Evolutionary conservation across 139 green algal genomes (phyloP).

Genomic region (Auxenochlorella pyrenoidosa): DNA sequence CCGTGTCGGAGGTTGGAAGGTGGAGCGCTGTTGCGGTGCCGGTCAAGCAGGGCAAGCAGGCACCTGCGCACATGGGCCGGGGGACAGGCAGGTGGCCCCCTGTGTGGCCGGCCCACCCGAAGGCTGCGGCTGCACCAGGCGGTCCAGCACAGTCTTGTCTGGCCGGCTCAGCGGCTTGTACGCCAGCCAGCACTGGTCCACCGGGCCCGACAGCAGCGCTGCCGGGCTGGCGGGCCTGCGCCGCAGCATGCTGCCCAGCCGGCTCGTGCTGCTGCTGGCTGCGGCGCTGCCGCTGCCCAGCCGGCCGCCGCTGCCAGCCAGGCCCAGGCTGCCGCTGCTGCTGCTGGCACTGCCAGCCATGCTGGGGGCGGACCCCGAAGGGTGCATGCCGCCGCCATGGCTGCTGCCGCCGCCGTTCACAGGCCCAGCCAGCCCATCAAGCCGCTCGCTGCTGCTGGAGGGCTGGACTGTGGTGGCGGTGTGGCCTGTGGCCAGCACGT

Average conservation of each 20-base stretch:
- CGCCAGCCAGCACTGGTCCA: conserved; percentile 71
- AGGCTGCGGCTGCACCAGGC: conserved; percentile 21
- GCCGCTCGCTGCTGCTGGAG: background rate
- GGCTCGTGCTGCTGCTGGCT: background rate
- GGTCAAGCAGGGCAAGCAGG: too few relatives aligned
- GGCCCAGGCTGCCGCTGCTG: background rate
- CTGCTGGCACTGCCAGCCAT: conserved; percentile 20
- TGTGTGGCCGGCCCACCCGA: background rate
- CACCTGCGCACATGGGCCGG: too few relatives aligned
- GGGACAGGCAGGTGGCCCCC: too few relatives aligned
- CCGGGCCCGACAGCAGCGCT: conserved; percentile 69
- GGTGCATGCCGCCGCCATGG: conserved; percentile 1
- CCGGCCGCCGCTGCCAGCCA: background rate
- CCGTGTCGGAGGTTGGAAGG: too few relatives aligned
- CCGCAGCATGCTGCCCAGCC: conserved; percentile 48
- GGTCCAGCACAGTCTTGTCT: conserved; percentile 65
- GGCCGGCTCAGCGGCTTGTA: conserved; percentile 67
- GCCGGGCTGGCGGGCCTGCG: conserved; percentile 54
- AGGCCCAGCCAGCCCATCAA: background rate
- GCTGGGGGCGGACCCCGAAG: conserved; percentile 2
- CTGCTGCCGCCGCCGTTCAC: background rate
- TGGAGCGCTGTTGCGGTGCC: too few relatives aligned
- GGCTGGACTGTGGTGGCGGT: conserved; percentile 37
- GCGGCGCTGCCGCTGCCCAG: background rate
- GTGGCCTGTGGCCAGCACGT: conserved; percentile 73